phyloP scores from a whole-genome alignment of 345 rosid species.

The Pistacia vera region DNA sequence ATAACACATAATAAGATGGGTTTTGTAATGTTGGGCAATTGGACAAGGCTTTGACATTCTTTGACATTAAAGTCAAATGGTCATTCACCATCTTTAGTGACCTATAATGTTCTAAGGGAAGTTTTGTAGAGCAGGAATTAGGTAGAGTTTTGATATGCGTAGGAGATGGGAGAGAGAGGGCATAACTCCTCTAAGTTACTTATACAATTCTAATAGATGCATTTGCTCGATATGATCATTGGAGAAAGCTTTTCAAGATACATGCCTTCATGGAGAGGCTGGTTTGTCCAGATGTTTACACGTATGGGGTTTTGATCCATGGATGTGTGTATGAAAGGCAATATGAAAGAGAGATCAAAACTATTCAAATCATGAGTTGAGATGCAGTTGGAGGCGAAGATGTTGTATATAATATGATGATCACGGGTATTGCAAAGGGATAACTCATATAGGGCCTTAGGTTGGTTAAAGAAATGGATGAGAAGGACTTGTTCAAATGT shows the following conservation, averaged over 20 bases:
- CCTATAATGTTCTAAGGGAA: conserved; percentile 58
- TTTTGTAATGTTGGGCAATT: conserved; percentile 47
- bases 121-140: conserved; percentile 51
- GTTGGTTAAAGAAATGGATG: conserved; percentile 62
- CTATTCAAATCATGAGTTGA: conserved; percentile 52
- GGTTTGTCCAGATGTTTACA: conserved; percentile 70
- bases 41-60: conserved; percentile 52
- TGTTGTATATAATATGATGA: conserved; percentile 70
- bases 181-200: conserved; percentile 63
- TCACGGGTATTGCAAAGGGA: conserved; percentile 77
- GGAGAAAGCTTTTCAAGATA: conserved; percentile 63
- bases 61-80: conserved; percentile 57
- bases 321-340: conserved; percentile 73
- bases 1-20: conserved; percentile 67
- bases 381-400: conserved; percentile 56
- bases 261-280: conserved; percentile 51
- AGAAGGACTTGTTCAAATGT: conserved; percentile 52
- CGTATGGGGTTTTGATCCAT: conserved; percentile 59
- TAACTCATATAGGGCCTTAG: conserved; percentile 67
- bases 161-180: conserved; percentile 87
- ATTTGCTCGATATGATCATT: conserved; percentile 41
- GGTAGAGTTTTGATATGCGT: conserved; percentile 45
- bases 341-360: conserved; percentile 68
- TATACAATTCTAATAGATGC: conserved; percentile 67
- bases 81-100: conserved; percentile 55